These are phyloP conservation scores for Wickerhamiella slavikovae DNA, from an alignment of 805 yeast species.

Conservation along the genomic window DNA sequence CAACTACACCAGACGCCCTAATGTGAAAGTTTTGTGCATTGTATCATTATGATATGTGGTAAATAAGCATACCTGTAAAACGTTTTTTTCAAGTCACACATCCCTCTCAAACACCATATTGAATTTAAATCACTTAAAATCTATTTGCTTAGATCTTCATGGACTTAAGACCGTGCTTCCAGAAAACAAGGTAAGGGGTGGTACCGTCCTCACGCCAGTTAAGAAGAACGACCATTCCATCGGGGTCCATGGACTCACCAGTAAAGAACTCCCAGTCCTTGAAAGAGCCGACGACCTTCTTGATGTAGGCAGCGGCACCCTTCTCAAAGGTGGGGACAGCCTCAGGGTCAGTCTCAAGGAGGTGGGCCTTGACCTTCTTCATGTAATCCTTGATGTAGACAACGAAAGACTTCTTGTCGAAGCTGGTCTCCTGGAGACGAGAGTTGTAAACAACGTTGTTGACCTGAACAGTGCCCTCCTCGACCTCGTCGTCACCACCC, in stretches of 20 bases:
- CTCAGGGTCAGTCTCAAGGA: slow-evolving; percentile 81
- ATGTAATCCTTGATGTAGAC: slow-evolving; percentile 97
- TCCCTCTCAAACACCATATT: no score
- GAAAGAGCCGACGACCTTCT: slow-evolving; percentile 89
- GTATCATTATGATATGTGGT: no score
- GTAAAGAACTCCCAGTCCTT: slow-evolving; percentile 99
- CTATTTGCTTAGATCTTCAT: slow-evolving; percentile 83
- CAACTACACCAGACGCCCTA: slow-evolving; percentile 9
- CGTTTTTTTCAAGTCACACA: no score
- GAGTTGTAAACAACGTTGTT: slow-evolving; percentile 97
- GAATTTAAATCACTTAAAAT: no score
- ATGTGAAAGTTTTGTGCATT: not conserved
- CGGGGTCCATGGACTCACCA: slow-evolving; percentile 99
- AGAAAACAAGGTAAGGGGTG: slow-evolving; percentile 92
- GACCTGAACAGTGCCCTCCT: slow-evolving; percentile 70
- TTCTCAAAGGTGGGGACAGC: slow-evolving; percentile 76
- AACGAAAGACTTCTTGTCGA: slow-evolving; percentile 96
- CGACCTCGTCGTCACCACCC: slow-evolving; percentile 67
- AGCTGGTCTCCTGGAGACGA: slow-evolving; percentile 88
- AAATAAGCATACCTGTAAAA: no score
- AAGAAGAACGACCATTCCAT: slow-evolving; percentile 91
- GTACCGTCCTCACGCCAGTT: slow-evolving; percentile 99
- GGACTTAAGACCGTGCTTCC: slow-evolving; percentile 94
- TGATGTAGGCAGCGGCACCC: slow-evolving; percentile 91
- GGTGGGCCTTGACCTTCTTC: slow-evolving; percentile 83